Percentiles rank a stretch among this genome's conserved stretches.
These are phyloP conservation scores for Nadsonia starkeyi-henricii DNA, from an alignment of 1,139 yeast genomes.

Conservation along the genomic window DNA sequence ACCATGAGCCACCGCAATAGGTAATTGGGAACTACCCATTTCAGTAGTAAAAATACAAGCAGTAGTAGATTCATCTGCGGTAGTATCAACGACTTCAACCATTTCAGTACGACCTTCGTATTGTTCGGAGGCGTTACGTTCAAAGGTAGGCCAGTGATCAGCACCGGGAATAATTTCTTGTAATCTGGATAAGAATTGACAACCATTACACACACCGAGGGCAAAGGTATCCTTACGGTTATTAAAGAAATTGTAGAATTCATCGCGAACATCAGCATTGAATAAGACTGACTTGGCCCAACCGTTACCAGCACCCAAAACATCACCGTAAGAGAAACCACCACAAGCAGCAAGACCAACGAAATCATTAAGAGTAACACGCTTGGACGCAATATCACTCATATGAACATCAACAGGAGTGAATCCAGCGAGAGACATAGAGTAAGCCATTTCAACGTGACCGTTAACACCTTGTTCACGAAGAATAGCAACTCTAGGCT, in stretches of 20 bases:
- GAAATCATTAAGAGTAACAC: conserved; percentile 60
- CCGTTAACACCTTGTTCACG: conserved; percentile 99
- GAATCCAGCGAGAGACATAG: conserved; percentile 91
- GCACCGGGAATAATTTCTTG: conserved; percentile 89
- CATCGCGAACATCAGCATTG: conserved; percentile 61
- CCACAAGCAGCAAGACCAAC: conserved; percentile 98
- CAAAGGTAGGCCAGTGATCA: conserved; percentile 93
- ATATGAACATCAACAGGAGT: conserved; percentile 89
- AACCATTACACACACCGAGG: conserved; percentile 98
- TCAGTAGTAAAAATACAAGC: conserved; percentile 67
- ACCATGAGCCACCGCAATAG: conserved; percentile 97
- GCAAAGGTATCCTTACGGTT: conserved; percentile 88
- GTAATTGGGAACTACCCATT: conserved; percentile 85
- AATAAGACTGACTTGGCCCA: conserved; percentile 98
- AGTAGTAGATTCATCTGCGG: conserved; percentile 14
- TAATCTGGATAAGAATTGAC: conserved; percentile 87
- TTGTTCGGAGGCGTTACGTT: conserved; percentile 83
- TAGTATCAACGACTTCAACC: conserved; percentile 54
- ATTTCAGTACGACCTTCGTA: conserved; percentile 92
- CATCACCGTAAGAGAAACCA: conserved; percentile 98
- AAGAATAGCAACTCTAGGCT: conserved; percentile 87
- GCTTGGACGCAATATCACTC: conserved; percentile 77
- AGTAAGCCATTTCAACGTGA: conserved; percentile 97
- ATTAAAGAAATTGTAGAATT: conserved; percentile 70
- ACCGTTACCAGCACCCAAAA: conserved; percentile 96